phyloP scores from a whole-genome alignment of 495 filamentous ascomycete genomes.

The Neurospora sp. region DNA sequence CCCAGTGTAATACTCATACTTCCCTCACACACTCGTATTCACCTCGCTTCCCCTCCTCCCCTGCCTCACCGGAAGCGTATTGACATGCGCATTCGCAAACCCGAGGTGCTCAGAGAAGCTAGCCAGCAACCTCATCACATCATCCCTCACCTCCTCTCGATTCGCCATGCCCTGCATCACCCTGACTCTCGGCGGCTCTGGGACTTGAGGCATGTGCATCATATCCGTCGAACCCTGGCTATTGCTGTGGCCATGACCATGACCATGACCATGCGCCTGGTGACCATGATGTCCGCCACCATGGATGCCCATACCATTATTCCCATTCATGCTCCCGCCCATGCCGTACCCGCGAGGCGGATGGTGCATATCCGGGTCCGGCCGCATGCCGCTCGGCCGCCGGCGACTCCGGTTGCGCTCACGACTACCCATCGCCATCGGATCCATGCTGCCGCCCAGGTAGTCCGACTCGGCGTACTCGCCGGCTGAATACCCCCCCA shows the following conservation, averaged over 20 bases:
- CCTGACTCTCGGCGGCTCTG: slow-evolving; percentile 35
- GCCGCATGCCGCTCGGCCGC: slow-evolving; percentile 4
- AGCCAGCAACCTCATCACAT: slow-evolving; percentile 43
- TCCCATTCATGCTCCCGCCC: slow-evolving; percentile 4
- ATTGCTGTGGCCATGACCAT: neutral
- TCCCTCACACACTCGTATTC: neutral
- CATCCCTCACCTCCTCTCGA: slow-evolving; percentile 38
- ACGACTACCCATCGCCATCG: slow-evolving; percentile 8
- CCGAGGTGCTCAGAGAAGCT: slow-evolving; percentile 37
- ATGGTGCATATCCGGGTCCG: slow-evolving; percentile 9
- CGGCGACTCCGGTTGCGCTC: slow-evolving; percentile 5
- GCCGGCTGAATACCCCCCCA: slow-evolving; percentile 12
- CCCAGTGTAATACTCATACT: neutral
- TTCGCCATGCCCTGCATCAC: slow-evolving; percentile 43
- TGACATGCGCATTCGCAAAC: slow-evolving; percentile 18
- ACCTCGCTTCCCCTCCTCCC: slow-evolving; percentile 9
- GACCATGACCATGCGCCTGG: neutral
- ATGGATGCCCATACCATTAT: slow-evolving; percentile 3
- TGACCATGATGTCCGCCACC: neutral
- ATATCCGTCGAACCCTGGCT: slow-evolving; percentile 4
- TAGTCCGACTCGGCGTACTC: slow-evolving; percentile 24
- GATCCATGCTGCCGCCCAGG: slow-evolving; percentile 1
- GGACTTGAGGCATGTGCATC: slow-evolving; percentile 18
- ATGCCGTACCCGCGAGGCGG: slow-evolving; percentile 1
- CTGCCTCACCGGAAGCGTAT: slow-evolving; percentile 18